Evolutionary conservation across 768 basidiomycete genomes (phyloP).

Genomic region (Cytidiella melzeri): DNA sequence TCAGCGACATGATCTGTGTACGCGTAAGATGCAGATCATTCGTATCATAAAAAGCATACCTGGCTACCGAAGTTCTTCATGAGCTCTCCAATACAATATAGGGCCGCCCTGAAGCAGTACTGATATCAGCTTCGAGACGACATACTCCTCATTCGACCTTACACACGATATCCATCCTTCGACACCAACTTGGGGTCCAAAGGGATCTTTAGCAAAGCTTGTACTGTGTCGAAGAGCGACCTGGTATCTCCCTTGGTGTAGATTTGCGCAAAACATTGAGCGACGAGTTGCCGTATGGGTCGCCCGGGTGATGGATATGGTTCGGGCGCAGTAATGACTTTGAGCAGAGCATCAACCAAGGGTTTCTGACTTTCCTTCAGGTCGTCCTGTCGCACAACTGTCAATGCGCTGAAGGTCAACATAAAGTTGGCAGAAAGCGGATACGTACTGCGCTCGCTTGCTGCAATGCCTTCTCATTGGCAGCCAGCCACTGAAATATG

Average conservation of each 20-base stretch:
- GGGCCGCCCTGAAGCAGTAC: constrained; percentile 65
- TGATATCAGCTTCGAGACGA: too few relatives aligned
- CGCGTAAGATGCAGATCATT: neutral
- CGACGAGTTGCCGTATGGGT: constrained; percentile 72
- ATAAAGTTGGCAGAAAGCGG: too few relatives aligned
- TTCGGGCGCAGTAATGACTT: constrained; percentile 57
- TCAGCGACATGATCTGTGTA: constrained; percentile 86
- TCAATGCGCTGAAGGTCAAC: neutral
- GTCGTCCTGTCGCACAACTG: constrained; percentile 41
- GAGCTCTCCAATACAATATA: constrained; percentile 83
- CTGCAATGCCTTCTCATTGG: constrained; percentile 52
- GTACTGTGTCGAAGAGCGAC: constrained; percentile 82
- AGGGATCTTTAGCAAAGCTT: constrained; percentile 67
- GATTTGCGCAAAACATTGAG: constrained; percentile 67
- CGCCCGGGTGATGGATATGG: constrained; percentile 83
- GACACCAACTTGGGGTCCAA: constrained; percentile 64
- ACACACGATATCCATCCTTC: constrained; percentile 65
- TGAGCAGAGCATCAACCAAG: constrained; percentile 60
- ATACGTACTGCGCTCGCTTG: constrained; percentile 46
- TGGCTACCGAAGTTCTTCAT: constrained; percentile 83
- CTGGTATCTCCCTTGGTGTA: constrained; percentile 80
- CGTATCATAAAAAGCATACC: constrained; percentile 38
- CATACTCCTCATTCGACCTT: constrained; percentile 23
- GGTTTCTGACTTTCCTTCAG: constrained; percentile 58
- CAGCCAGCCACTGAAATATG: constrained; percentile 77